Evolutionary conservation across 805 yeast species (phyloP).

Genomic region (Lipomyces lipofer): DNA sequence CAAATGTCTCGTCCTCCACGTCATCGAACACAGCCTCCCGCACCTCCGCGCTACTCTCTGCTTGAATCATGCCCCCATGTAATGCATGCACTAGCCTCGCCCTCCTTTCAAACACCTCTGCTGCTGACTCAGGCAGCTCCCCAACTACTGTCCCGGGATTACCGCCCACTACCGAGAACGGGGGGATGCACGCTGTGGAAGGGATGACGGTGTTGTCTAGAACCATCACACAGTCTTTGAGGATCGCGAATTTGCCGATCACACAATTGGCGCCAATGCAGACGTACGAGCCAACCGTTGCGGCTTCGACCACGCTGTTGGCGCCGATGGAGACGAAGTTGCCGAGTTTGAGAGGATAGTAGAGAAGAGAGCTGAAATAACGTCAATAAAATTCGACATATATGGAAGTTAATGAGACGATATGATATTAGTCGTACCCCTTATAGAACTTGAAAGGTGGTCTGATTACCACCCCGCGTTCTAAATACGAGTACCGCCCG

Average conservation of each 20-base stretch:
- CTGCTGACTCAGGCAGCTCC: constrained; percentile 39
- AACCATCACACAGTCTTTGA: constrained; percentile 43
- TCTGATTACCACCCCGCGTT: constrained; percentile 30
- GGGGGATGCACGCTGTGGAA: constrained; percentile 41
- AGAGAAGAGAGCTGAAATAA: constrained; percentile 18
- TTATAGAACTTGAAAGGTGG: constrained; percentile 38
- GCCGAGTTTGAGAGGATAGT: constrained; percentile 43
- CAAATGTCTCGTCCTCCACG: constrained; percentile 9
- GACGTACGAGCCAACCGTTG: constrained; percentile 43
- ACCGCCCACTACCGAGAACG: constrained; percentile 38
- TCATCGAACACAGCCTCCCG: constrained; percentile 19
- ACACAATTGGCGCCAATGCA: constrained; percentile 40
- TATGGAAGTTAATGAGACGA: not conserved
- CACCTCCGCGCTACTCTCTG: not conserved
- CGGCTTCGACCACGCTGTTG: constrained; percentile 39
- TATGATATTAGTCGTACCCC: constrained; percentile 20
- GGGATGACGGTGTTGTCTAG: constrained; percentile 40
- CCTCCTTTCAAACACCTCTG: constrained; percentile 36
- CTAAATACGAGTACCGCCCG: constrained; percentile 41
- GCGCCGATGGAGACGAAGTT: constrained; percentile 42
- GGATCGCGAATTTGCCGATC: constrained; percentile 40
- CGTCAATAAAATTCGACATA: not conserved
- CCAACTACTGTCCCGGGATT: constrained; percentile 33
- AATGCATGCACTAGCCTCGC: constrained; percentile 35
- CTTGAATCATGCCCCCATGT: constrained; percentile 8